Evolutionary conservation across 192 early-diverging fungal genomes (phyloP), one percentile per base, ranked within the genome.

Genomic region (Backusella tarrabulga): DNA sequence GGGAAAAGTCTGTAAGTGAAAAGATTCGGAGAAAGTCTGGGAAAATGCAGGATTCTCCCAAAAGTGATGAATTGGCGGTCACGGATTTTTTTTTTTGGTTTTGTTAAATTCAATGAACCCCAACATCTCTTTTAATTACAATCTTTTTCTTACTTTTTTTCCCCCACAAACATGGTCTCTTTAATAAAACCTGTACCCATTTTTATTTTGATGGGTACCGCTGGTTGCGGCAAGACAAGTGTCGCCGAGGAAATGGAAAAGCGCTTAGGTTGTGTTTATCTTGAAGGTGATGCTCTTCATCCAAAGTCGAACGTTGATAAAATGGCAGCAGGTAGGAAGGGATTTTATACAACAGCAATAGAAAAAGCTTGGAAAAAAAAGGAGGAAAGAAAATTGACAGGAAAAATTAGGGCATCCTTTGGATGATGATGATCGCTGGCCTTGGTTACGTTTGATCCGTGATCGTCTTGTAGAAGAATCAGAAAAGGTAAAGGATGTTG

Each of bases 231-330:
- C 56, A 93, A 93, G 70, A 82, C 84, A 34, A 89, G 83, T 34
- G 80, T 93, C 32, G 86, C 82, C 0, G 74, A 83, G 46, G 81
- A 68, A 26, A 42, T 88, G 1, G 84, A 87, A 32, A 77, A 83
- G 19, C 66, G 38, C 17, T 78, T 93, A 1, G 71, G 79, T 0
- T 85, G 82, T 41, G 77, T 76, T 8, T 92, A 85, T 66, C 79
- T 94, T 23, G 93, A 94, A 50, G 93, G 89, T 0, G 93, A 94
- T 73, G 38, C 83, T n/a, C 79, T 91, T 41, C 93, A 94, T 67
- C 80, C 91, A 8, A 52, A 83, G 15, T 78, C 76, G 15, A 90
- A 87, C 80, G 81, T 90, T n/a, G 77, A 81, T 19, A 91, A 91
- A 74, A 94, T 94, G 93, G 74, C 87, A 11, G 63, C 70, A 36